Conservation (phyloP, 192 early-diverging fungal species). For the Haplosporangium gracile region DNA sequence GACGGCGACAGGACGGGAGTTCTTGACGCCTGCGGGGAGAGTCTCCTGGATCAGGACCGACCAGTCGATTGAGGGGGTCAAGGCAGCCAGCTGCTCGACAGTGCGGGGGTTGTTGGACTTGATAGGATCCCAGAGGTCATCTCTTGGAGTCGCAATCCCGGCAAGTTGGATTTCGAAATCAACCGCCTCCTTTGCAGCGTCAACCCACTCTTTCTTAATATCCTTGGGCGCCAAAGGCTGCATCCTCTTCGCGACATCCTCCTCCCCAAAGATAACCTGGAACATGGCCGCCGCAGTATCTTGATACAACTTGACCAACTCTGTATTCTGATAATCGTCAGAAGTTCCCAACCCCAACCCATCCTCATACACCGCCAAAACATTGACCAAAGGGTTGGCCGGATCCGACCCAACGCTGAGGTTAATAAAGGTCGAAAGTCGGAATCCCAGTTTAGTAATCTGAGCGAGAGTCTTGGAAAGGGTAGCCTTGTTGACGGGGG, state of each 20-base stretch:
- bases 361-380: not conserved
- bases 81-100: slow-evolving; percentile 23
- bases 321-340: slow-evolving; percentile 60
- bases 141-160: slow-evolving; percentile 14
- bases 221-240: not conserved
- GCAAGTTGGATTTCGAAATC: slow-evolving; percentile 67
- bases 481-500: not conserved
- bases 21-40: slow-evolving; percentile 1
- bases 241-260: not conserved
- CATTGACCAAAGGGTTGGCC: not conserved
- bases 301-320: slow-evolving; percentile 55
- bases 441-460: slow-evolving; percentile 14
- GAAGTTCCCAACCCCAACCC: slow-evolving; percentile 35
- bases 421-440: not conserved
- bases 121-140: not conserved
- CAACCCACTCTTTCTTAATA: slow-evolving; percentile 10
- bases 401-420: not conserved
- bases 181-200: slow-evolving; percentile 56
- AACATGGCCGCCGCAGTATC: slow-evolving; percentile 57
- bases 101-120: slow-evolving; percentile 1
- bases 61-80: slow-evolving; percentile 47
- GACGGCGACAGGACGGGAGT: slow-evolving; percentile 41
- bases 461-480: slow-evolving; percentile 13
- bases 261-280: slow-evolving; percentile 14
- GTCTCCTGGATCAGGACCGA: slow-evolving; percentile 18